A percentile compares a stretch with the other conserved stretches of the same genome.
These are phyloP conservation scores for Hypoxylon subgilvum DNA, from an alignment of 495 filamentous ascomycete species.

Conservation along the genomic window DNA sequence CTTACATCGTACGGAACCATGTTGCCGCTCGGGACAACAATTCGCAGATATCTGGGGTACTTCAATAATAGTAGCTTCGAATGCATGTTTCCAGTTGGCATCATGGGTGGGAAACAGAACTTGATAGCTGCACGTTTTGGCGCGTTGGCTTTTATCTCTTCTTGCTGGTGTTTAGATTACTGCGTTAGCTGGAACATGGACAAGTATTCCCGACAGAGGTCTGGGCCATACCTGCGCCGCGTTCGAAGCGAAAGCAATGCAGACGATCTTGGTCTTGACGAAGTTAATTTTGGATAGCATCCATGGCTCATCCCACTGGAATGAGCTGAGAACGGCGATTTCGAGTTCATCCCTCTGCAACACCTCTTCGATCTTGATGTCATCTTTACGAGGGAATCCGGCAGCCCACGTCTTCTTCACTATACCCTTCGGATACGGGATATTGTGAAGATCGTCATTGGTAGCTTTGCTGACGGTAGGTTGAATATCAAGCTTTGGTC, in stretches of 20 bases:
- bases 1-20: slow-evolving; percentile 68
- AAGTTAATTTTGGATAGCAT: slow-evolving; percentile 52
- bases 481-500: slow-evolving; percentile 26
- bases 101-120: slow-evolving; percentile 80
- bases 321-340: slow-evolving; percentile 83
- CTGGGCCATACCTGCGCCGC: slow-evolving; percentile 55
- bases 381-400: slow-evolving; percentile 63
- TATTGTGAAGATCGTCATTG: slow-evolving; percentile 1
- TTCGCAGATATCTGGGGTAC: slow-evolving; percentile 67
- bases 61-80: slow-evolving; percentile 87
- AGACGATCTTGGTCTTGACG: slow-evolving; percentile 49
- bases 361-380: slow-evolving; percentile 91
- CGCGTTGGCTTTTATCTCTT: slow-evolving; percentile 56
- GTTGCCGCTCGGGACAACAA: slow-evolving; percentile 84
- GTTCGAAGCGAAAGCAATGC: slow-evolving; percentile 50
- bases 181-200: slow-evolving; percentile 1
- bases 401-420: slow-evolving; percentile 83
- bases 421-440: slow-evolving; percentile 71
- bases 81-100: slow-evolving; percentile 68
- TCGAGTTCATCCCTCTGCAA: slow-evolving; percentile 72
- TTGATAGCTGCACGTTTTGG: slow-evolving; percentile 51
- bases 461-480: background rate
- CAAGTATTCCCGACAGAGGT: background rate
- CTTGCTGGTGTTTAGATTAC: slow-evolving; percentile 47
- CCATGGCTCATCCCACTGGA: slow-evolving; percentile 74